These are phyloP conservation scores for Teratosphaeria destructans DNA, from an alignment of 2,329 filamentous ascomycete genomes.

Conservation along the genomic window DNA sequence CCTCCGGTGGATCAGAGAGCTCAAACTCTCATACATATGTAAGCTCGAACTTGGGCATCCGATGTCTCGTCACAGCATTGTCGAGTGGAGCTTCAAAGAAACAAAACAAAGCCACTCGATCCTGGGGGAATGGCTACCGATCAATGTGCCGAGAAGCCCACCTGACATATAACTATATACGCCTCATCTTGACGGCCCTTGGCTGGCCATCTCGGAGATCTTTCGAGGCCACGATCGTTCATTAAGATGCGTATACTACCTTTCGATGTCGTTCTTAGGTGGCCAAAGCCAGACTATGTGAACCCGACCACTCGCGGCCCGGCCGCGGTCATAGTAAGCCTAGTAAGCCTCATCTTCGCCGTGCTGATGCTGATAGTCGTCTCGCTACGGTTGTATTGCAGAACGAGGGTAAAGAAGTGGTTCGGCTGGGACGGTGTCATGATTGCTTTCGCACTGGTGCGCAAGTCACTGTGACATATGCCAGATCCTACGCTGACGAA, in stretches of 20 bases:
- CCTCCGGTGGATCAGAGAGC: background rate
- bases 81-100: too few species aligned
- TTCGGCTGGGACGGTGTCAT: constrained; percentile 34
- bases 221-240: background rate
- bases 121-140: background rate
- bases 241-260: constrained; percentile 15
- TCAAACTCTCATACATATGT: background rate
- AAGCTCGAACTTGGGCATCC: background rate
- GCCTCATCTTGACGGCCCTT: background rate
- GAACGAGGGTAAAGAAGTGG: constrained; percentile 31
- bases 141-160: background rate
- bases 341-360: constrained; percentile 31
- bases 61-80: background rate
- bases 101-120: background rate
- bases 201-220: background rate
- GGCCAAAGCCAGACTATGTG: constrained; percentile 32
- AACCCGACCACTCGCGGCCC: constrained; percentile 31
- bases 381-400: constrained; percentile 29
- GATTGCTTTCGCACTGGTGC: constrained; percentile 31
- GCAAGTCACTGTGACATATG: background rate
- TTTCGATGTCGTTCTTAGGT: constrained; percentile 24
- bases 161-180: background rate
- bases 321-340: constrained; percentile 30
- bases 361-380: constrained; percentile 28
- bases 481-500: constrained; percentile 3